Evolutionary conservation across 805 yeast species (phyloP), one percentile per base, ranked within the genome.

Genomic region (Wickerhamomyces mucosus): DNA sequence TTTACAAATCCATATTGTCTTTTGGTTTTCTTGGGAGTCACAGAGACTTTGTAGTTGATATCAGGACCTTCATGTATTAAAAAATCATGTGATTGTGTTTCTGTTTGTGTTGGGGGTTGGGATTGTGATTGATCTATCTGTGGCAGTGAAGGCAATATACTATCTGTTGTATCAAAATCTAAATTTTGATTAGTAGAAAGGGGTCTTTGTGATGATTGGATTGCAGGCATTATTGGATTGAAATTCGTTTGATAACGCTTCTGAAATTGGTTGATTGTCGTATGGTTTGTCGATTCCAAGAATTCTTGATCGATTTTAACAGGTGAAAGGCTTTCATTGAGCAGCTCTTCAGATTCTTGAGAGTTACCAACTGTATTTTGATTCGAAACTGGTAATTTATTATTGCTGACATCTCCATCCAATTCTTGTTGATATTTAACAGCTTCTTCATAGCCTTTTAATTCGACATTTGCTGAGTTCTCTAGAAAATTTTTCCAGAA

Each of bases 401-500:
- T n/a, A n/a, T n/a, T n/a, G n/a, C n/a, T n/a, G n/a, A n/a, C n/a
- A n/a, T n/a, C n/a, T n/a, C n/a, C n/a, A n/a, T n/a, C n/a, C n/a
- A n/a, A n/a, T n/a, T 29, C 38, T 6, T 27, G 15, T 21, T 38
- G 38, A 18, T 32, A 26, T 12, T 41, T 35, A 6, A 38, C 44
- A 15, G 51, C 50, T 18, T 63, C 76, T 40, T 69, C 75, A 39
- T 66, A 67, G 18, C 74, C 68, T 21, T 67, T 53, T 21, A 79
- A 53, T 39, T 75, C 72, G 16, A 78, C 80, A 45, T 74, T 70
- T 2, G 85, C 86, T 18, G 83, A 69, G 28, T 75, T 69, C 48
- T 85, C 94, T 44, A 84, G 71, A 55, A 85, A 78, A 20, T 69
- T 68, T 48, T 82, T 82, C 78, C 94, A 77, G 55, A 83, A 82